Evolutionary conservation across 169 alveolate species (phyloP).

Genomic region (Eimeria praecox): DNA sequence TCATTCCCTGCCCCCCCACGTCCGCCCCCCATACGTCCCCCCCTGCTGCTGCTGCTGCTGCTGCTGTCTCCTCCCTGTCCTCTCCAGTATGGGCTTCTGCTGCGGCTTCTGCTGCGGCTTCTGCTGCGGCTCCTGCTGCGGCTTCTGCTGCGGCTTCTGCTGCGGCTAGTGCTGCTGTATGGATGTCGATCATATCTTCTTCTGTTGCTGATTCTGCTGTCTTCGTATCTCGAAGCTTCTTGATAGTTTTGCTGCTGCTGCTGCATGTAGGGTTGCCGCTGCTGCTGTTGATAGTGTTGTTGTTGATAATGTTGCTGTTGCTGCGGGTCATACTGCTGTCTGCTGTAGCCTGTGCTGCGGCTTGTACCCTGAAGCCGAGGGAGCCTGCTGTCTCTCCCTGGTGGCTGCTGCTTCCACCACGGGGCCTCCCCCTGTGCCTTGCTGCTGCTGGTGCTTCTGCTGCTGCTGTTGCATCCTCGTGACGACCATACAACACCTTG

Average conservation of each 20-base stretch:
- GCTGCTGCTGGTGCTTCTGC: conserved; percentile 37
- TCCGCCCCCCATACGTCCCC: background rate
- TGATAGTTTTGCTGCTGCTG: background rate
- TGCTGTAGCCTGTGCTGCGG: background rate
- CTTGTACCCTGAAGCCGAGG: background rate
- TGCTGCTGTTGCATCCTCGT: too few relatives aligned
- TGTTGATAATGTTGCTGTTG: conserved; percentile 5
- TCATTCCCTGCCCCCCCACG: background rate
- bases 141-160: conserved; percentile 25
- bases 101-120: conserved; percentile 11
- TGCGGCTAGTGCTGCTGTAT: background rate
- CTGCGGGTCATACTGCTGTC: background rate
- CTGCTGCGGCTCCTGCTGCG: conserved; percentile 40
- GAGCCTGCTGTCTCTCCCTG: background rate
- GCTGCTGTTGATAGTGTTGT: background rate
- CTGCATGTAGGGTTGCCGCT: background rate
- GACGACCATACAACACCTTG: background rate
- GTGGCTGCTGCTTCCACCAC: background rate
- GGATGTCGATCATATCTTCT: background rate
- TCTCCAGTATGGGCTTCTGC: background rate
- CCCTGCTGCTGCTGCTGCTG: conserved; percentile 35
- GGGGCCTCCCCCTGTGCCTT: background rate
- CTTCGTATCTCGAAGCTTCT: background rate
- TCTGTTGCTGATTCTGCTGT: background rate
- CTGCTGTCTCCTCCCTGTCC: background rate